Conservation (phyloP, 2,329 filamentous ascomycete genomes). For the Penicillium digitatum region DNA sequence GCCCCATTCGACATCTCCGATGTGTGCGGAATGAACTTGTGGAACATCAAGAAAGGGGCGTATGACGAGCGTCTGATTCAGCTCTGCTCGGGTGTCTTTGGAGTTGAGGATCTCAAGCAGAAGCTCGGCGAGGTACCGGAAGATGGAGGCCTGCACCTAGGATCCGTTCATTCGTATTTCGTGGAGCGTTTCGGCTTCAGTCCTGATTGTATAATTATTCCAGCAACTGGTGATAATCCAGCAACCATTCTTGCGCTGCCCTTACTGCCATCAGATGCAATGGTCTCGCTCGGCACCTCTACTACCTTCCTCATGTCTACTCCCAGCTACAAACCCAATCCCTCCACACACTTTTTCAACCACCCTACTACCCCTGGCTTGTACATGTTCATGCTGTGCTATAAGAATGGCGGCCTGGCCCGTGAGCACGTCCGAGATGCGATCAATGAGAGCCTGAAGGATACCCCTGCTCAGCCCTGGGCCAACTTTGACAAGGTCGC, state of each 20-base stretch:
- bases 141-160: constrained; percentile 77
- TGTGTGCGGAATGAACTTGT: constrained; percentile 94
- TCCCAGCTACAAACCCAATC: constrained; percentile 81
- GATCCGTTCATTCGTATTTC: constrained; percentile 74
- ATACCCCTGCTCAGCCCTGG: constrained; percentile 60
- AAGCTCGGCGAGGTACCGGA: constrained; percentile 78
- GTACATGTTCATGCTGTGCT: constrained; percentile 99
- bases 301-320: constrained; percentile 98
- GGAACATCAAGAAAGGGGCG: constrained; percentile 71
- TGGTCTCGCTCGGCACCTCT: constrained; percentile 89
- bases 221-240: constrained; percentile 95
- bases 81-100: constrained; percentile 66
- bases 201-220: constrained; percentile 68
- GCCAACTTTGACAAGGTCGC: constrained; percentile 72
- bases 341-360: constrained; percentile 96
- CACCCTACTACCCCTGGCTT: constrained; percentile 84
- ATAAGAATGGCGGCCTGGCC: constrained; percentile 94
- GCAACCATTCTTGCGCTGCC: constrained; percentile 90
- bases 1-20: constrained; percentile 92
- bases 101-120: constrained; percentile 60
- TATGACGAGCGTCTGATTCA: constrained; percentile 74
- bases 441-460: constrained; percentile 55
- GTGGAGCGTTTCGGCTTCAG: constrained; percentile 73
- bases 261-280: constrained; percentile 80
- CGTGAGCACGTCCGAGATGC: constrained; percentile 84